These are phyloP conservation scores for Corylus heterophylla DNA, from an alignment of 306 rosid species.

Conservation along the genomic window DNA sequence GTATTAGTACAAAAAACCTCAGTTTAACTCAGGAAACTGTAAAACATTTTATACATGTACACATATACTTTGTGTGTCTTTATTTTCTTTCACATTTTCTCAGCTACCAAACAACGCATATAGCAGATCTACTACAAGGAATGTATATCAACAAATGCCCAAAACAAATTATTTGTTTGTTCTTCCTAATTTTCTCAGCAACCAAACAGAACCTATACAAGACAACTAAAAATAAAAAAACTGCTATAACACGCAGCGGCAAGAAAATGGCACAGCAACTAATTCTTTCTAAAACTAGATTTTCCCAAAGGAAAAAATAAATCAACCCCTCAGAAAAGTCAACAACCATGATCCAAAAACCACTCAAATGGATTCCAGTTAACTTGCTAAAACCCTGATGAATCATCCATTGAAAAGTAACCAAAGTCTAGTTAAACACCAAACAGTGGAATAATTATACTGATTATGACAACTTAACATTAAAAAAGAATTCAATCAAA, in stretches of 20 bases:
- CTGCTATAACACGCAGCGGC: background rate
- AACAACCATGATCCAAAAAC: background rate
- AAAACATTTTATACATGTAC: too few species aligned
- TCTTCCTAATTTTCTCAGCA: background rate
- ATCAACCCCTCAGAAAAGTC: background rate
- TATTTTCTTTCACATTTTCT: background rate
- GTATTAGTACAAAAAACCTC: background rate
- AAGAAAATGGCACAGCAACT: background rate
- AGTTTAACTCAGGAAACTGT: background rate
- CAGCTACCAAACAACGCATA: background rate
- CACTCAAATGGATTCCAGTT: background rate
- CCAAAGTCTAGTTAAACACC: conserved; percentile 1
- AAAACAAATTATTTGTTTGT: too few species aligned
- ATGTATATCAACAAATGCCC: too few species aligned
- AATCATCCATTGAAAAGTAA: conserved; percentile 14
- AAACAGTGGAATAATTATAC: background rate
- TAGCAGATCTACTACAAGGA: background rate
- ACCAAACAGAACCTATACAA: background rate
- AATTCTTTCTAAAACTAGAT: background rate
- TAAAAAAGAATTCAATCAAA: conserved; percentile 11
- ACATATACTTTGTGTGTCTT: background rate
- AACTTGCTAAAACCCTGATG: conserved; percentile 3
- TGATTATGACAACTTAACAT: background rate
- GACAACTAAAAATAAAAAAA: background rate
- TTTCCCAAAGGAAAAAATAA: background rate